Evolutionary conservation across 2,329 filamentous ascomycete species (phyloP), one percentile per base, ranked within the genome.

Genomic region (Colletotrichum gigasporum): DNA sequence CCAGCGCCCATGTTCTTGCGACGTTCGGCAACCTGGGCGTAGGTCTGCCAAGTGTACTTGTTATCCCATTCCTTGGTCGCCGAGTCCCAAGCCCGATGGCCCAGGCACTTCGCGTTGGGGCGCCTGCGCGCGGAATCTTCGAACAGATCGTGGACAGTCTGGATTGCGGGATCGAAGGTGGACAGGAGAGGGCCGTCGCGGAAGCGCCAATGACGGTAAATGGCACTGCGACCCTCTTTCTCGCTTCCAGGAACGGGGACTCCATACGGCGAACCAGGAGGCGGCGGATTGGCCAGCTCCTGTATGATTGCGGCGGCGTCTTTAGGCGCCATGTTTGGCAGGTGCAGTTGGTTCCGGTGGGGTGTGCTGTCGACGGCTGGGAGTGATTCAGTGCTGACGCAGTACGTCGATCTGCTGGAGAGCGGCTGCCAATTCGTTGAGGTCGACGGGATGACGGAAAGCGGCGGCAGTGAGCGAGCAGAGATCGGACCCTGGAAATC

Each of bases 1-100:
- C 95, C 96, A 37, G 90, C 91, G 68, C 96, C 96, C 70, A 97
- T 87, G 76, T 96, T 92, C 74, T 90, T 91, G 73, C 92, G 89
- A 74, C 94, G 87, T 79, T 87, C 85, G 65, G 91, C 89, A n/a
- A 95, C 86, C 65, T 96, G 88, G 71, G 83, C 85, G 73, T 97
- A 98, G 63, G 90, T 92, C 71, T 94, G 80, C 94, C 94, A 98
- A 64, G 90, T 84, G 75, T 91, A 99, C 69, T 87, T 87, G 63
- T 90, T 89, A 67, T 86, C 85, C 78, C 87, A 97, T 2, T 86
- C 85, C 80, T 94, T 90, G 50, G 89, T 92, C 35, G 79, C 80
- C 3, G 91, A 78, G 76, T 97, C 90, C 85, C 93, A 98, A 4
- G 91, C 87, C 68, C 96, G 89, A 75, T 87, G 87, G 60, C 96